A percentile compares a stretch with the other conserved stretches of the same genome.
Evolutionary conservation across 208 protist genomes (phyloP).

Genomic region (Trypanosoma lewisi): DNA sequence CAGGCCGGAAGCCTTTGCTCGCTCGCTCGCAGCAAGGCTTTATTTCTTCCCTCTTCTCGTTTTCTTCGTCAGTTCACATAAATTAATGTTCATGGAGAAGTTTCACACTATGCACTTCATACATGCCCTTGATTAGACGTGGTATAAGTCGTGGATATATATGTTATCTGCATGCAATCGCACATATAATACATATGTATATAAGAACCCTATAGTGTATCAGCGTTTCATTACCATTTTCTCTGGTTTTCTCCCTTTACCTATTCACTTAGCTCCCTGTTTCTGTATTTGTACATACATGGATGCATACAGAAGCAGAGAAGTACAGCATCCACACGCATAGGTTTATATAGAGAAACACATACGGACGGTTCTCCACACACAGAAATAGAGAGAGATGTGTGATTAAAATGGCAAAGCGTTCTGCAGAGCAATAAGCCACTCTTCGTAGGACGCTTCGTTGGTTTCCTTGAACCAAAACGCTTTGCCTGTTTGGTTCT

Average conservation of each 20-base stretch:
- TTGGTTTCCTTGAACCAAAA: constrained; percentile 75
- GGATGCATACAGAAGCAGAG: not conserved
- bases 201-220: no score
- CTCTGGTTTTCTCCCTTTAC: not conserved
- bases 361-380: not conserved
- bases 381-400: not conserved
- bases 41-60: no score
- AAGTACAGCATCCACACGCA: not conserved
- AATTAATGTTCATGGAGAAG: no score
- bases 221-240: no score
- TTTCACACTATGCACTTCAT: no score
- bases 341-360: not conserved
- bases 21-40: no score
- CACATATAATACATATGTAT: no score
- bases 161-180: no score
- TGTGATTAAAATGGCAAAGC: constrained; percentile 45
- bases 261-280: not conserved
- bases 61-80: no score
- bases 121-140: no score
- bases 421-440: constrained; percentile 60
- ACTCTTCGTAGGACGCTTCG: constrained; percentile 49
- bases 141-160: no score
- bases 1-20: no score
- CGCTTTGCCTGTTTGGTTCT: constrained; percentile 77
- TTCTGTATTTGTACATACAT: not conserved